Conservation (phyloP, 129 eudicot genomes). For the Sambucus nigra region DNA sequence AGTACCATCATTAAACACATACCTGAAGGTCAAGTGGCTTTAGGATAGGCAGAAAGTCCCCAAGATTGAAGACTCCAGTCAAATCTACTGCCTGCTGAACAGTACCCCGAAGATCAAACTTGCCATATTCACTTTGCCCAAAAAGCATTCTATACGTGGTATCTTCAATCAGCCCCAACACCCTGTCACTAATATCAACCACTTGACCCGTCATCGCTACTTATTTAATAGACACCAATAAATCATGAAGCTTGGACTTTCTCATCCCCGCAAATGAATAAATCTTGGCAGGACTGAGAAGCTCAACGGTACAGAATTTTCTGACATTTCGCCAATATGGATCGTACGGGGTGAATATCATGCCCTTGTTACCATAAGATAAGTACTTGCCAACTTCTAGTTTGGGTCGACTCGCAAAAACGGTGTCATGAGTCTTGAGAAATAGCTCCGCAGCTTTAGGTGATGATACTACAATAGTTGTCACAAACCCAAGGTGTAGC, state of each 20-base stretch:
- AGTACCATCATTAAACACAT: too few species aligned
- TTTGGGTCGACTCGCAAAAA: constrained; percentile 10
- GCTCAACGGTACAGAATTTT: constrained; percentile 2
- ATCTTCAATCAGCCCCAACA: too few species aligned
- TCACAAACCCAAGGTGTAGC: constrained; percentile 12
- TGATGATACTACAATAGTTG: constrained; percentile 11
- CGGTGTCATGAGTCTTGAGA: constrained; percentile 9
- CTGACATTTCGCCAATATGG: constrained; percentile 5
- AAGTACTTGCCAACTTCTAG: background rate
- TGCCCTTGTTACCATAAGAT: background rate
- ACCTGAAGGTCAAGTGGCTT: too few species aligned
- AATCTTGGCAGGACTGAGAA: background rate
- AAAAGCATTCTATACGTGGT: too few species aligned
- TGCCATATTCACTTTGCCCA: too few species aligned
- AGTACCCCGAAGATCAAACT: too few species aligned
- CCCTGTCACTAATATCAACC: too few species aligned
- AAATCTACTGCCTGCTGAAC: too few species aligned
- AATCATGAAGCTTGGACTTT: background rate
- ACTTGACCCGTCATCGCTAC: background rate
- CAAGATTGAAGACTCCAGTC: too few species aligned
- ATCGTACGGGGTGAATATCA: background rate
- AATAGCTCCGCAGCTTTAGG: constrained; percentile 14
- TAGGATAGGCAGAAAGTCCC: too few species aligned
- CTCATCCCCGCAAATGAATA: constrained; percentile 2
- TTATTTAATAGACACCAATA: background rate